Conservation (phyloP, 2,329 filamentous ascomycete genomes). For the Scedosporium apiospermum region DNA sequence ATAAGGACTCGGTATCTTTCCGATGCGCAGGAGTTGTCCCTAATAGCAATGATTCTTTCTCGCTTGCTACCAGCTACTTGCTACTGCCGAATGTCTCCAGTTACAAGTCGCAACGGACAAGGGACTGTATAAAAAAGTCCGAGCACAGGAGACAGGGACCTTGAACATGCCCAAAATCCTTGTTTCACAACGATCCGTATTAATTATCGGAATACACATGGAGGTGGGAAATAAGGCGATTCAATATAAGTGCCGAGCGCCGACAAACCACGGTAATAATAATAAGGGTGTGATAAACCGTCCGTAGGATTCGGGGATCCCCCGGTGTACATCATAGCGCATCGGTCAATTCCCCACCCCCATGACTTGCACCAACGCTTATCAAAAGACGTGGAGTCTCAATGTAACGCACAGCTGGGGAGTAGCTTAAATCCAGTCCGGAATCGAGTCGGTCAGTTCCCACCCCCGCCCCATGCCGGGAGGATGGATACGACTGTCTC, state of each 20-base stretch:
- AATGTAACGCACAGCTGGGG: too few species aligned
- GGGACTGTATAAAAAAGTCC: background rate
- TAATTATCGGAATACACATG: background rate
- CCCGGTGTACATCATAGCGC: background rate
- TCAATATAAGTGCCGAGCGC: background rate
- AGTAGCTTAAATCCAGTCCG: too few species aligned
- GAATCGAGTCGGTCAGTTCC: background rate
- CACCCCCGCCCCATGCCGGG: background rate
- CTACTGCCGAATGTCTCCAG: background rate
- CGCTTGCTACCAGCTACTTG: background rate
- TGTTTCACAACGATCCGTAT: background rate
- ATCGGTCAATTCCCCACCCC: constrained; percentile 14
- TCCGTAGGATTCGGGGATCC: background rate
- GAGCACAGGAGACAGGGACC: background rate
- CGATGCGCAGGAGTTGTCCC: background rate
- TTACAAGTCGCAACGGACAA: background rate
- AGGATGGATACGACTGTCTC: too few species aligned
- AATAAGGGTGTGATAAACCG: background rate
- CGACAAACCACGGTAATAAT: background rate
- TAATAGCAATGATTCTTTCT: too few species aligned
- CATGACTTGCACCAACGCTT: background rate
- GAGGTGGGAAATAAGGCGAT: background rate
- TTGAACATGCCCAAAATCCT: background rate
- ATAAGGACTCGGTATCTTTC: background rate
- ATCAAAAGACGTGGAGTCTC: too few species aligned